phyloP scores from a whole-genome alignment of 805 yeast species.

The Wickerhamiella shivajii region DNA sequence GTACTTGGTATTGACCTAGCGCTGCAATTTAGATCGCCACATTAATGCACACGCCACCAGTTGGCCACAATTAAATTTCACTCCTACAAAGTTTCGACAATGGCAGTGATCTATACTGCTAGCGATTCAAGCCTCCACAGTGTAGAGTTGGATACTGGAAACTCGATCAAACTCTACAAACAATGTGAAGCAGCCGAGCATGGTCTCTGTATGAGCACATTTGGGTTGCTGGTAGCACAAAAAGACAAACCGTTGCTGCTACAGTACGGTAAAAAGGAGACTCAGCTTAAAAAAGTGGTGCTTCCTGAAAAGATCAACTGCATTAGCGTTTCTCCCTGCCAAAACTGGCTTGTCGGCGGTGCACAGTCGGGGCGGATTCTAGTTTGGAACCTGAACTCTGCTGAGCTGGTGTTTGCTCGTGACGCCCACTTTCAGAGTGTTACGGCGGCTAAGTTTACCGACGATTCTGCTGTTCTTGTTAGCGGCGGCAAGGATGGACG shows the following conservation, averaged over 20 bases:
- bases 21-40: no score
- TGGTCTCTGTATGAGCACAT: slow-evolving; percentile 36
- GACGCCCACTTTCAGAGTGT: slow-evolving; percentile 78
- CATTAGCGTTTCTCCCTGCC: slow-evolving; percentile 32
- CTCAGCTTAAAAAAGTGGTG: slow-evolving; percentile 64
- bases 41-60: no score
- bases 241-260: slow-evolving; percentile 60
- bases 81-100: background rate
- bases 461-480: slow-evolving; percentile 50
- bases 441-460: slow-evolving; percentile 40
- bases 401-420: slow-evolving; percentile 52
- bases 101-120: slow-evolving; percentile 4
- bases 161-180: slow-evolving; percentile 14
- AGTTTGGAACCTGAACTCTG: slow-evolving; percentile 75
- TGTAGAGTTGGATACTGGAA: slow-evolving; percentile 24
- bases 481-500: slow-evolving; percentile 77
- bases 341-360: slow-evolving; percentile 47
- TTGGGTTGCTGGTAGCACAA: slow-evolving; percentile 49
- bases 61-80: background rate
- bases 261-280: slow-evolving; percentile 53
- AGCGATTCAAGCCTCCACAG: slow-evolving; percentile 10
- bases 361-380: slow-evolving; percentile 62
- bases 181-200: slow-evolving; percentile 11
- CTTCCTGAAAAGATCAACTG: slow-evolving; percentile 66
- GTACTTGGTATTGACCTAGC: no score